A percentile compares a stretch with the other conserved stretches of the same genome.
Evolutionary conservation across 257 asterid species (phyloP).

Genomic region (Gynochthodes officinalis): DNA sequence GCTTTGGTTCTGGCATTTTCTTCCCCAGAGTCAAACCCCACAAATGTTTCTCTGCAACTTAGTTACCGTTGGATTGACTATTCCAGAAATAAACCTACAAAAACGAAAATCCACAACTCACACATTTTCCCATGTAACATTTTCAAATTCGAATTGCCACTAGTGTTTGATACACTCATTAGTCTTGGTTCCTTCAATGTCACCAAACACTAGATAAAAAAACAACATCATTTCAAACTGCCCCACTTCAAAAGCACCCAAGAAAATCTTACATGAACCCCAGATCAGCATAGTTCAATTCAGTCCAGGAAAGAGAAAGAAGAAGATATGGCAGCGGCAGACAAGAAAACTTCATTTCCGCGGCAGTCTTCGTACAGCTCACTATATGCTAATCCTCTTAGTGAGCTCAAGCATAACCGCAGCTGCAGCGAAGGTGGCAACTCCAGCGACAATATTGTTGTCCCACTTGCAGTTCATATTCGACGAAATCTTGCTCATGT

Average conservation of each 20-base stretch:
- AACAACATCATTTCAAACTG: constrained; percentile 12
- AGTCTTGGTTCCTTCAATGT: constrained; percentile 12
- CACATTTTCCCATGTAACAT: constrained; percentile 38
- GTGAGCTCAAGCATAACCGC: constrained; percentile 43
- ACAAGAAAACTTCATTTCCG: constrained; percentile 45
- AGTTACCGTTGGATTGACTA: constrained; percentile 33
- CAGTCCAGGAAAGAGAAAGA: constrained; percentile 8
- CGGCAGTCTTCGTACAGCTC: constrained; percentile 53
- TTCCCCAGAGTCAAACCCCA: not conserved
- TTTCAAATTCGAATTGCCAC: constrained; percentile 79
- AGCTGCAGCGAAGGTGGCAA: constrained; percentile 35
- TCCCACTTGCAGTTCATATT: constrained; percentile 28
- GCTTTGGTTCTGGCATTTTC: not conserved
- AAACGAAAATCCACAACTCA: constrained; percentile 7
- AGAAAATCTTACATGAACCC: constrained; percentile 10
- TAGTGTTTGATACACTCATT: constrained; percentile 2
- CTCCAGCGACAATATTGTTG: constrained; percentile 5
- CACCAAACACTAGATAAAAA: constrained; percentile 34
- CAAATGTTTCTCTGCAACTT: not conserved
- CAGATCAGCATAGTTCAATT: not conserved
- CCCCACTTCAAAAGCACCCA: constrained; percentile 16
- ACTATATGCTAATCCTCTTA: constrained; percentile 60
- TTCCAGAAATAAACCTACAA: not conserved
- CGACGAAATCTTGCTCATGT: constrained; percentile 22
- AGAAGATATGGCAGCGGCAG: constrained; percentile 31